A percentile compares a stretch with the other conserved stretches of the same genome.
phyloP scores from a whole-genome alignment of 441 rosid species.

The Dalechampia spathulata region DNA sequence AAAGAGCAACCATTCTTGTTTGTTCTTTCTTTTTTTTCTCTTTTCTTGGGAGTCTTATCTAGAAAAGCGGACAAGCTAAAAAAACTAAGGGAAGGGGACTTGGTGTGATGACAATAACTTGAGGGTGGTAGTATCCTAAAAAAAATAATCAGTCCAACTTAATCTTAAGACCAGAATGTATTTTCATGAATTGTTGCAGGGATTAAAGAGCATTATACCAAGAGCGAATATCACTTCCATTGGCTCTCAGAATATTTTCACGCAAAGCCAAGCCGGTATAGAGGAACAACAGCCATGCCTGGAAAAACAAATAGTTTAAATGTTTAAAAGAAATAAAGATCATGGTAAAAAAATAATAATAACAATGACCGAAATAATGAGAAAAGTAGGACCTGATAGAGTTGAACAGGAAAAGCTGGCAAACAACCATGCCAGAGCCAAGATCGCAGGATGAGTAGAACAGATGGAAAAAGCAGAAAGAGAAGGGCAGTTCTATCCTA shows the following conservation, averaged over 20 bases:
- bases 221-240: slow-evolving; percentile 97
- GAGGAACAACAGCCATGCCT: slow-evolving; percentile 97
- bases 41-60: too few species aligned
- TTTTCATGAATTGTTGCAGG: neutral
- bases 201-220: slow-evolving; percentile 39
- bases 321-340: neutral
- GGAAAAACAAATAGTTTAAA: too few species aligned
- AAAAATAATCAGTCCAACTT: too few species aligned
- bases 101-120: too few species aligned
- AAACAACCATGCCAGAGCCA: slow-evolving; percentile 88
- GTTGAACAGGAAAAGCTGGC: slow-evolving; percentile 94
- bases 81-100: too few species aligned
- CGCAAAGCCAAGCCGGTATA: slow-evolving; percentile 94
- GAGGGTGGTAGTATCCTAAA: too few species aligned
- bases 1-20: too few species aligned
- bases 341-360: slow-evolving; percentile 5
- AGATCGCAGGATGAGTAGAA: slow-evolving; percentile 61
- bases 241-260: slow-evolving; percentile 83
- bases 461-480: slow-evolving; percentile 72
- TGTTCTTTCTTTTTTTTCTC: too few species aligned
- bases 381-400: slow-evolving; percentile 55
- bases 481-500: slow-evolving; percentile 96
- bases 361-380: neutral
- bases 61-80: too few species aligned
- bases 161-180: too few species aligned